phyloP scores from a whole-genome alignment of 2,329 filamentous ascomycete species.

The Ophiostoma pallidulum region DNA sequence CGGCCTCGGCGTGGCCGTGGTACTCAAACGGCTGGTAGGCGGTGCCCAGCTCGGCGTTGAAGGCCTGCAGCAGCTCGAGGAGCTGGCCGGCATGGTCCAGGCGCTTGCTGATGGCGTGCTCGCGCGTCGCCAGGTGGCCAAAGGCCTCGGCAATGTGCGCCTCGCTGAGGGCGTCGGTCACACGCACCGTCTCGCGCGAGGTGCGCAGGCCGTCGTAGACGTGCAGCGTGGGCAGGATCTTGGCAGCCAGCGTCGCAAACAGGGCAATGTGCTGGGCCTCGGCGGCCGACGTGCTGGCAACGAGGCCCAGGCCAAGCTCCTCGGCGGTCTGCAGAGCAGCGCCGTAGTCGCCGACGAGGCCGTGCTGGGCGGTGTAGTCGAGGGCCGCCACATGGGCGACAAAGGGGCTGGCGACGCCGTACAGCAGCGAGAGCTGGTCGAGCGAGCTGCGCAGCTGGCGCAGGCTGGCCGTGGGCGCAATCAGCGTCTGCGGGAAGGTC shows the following conservation, averaged over 20 bases:
- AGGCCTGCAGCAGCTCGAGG: conserved; percentile 56
- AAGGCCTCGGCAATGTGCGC: conserved; percentile 55
- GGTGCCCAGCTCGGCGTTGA: conserved; percentile 89
- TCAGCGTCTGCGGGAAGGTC: conserved; percentile 80
- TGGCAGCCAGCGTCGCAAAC: conserved; percentile 62
- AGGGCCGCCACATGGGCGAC: conserved; percentile 86
- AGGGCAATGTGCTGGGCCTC: conserved; percentile 89
- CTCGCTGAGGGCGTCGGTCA: conserved; percentile 62
- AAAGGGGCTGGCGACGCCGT: conserved; percentile 84
- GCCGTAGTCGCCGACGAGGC: conserved; percentile 80
- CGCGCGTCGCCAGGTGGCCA: conserved; percentile 38
- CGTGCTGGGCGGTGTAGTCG: conserved; percentile 63
- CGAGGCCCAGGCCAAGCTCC: conserved; percentile 78
- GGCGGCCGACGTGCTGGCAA: conserved; percentile 77
- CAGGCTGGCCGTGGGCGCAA: conserved; percentile 78
- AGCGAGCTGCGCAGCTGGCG: conserved; percentile 71
- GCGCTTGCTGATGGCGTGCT: conserved; percentile 51
- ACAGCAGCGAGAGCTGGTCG: conserved; percentile 85
- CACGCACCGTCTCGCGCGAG: conserved; percentile 60
- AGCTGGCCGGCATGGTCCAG: conserved; percentile 64
- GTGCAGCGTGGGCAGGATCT: conserved; percentile 65
- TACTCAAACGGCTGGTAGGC: conserved; percentile 94
- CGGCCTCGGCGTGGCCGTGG: conserved; percentile 68
- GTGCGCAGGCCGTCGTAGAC: conserved; percentile 70
- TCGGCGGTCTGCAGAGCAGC: conserved; percentile 72